These are phyloP conservation scores for Phyllosticta paracitricarpa DNA, from an alignment of 2,329 filamentous ascomycete species.

Conservation along the genomic window DNA sequence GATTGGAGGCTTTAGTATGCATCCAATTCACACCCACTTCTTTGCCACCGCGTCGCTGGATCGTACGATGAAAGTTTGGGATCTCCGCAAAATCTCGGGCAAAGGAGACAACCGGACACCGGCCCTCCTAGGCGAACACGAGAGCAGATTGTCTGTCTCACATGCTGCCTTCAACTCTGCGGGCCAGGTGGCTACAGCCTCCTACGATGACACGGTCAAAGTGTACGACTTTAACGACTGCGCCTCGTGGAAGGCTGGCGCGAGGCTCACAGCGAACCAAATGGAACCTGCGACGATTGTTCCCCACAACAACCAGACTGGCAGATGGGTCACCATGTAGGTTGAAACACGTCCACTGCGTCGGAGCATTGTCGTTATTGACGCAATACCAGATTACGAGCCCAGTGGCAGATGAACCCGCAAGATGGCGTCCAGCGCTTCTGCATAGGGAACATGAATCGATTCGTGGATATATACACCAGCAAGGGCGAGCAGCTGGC, in stretches of 20 bases:
- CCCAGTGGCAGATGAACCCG: conserved; percentile 83
- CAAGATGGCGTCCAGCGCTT: conserved; percentile 75
- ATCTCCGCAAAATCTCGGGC: conserved; percentile 67
- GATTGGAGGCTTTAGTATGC: conserved; percentile 84
- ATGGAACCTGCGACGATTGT: conserved; percentile 63
- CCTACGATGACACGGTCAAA: conserved; percentile 92
- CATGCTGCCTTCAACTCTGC: conserved; percentile 82
- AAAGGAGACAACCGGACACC: conserved; percentile 53
- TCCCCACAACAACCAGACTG: conserved; percentile 90
- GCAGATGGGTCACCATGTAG: conserved; percentile 80
- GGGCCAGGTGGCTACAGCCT: conserved; percentile 81
- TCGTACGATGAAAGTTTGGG: conserved; percentile 84
- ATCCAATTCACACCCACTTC: conserved; percentile 70
- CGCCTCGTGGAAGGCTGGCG: conserved; percentile 39
- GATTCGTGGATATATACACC: conserved; percentile 87
- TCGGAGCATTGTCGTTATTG: background rate
- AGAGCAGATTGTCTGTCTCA: conserved; percentile 74
- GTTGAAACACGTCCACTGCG: conserved; percentile 21
- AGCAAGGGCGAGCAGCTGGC: conserved; percentile 76
- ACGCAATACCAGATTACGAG: conserved; percentile 39
- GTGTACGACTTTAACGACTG: conserved; percentile 64
- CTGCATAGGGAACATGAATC: conserved; percentile 93
- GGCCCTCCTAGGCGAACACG: conserved; percentile 67
- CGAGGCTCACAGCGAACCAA: conserved; percentile 49
- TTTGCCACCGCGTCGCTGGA: conserved; percentile 85